Evolutionary conservation across 2,329 filamentous ascomycete species (phyloP).

Genomic region (Conoideocrella luteorostrata): DNA sequence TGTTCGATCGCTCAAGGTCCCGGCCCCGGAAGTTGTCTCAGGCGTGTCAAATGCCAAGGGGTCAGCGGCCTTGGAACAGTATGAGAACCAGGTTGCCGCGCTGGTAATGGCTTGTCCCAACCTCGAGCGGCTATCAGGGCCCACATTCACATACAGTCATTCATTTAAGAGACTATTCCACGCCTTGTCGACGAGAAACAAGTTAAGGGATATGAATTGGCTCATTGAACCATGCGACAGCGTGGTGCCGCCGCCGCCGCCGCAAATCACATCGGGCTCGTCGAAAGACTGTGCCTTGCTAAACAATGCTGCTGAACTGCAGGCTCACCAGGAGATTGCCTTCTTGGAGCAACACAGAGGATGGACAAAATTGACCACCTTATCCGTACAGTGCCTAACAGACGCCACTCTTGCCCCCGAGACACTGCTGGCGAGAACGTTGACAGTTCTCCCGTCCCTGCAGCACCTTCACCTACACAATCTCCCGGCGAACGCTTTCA

Average conservation of each 20-base stretch:
- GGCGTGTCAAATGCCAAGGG: conserved; percentile 16
- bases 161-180: conserved; percentile 51
- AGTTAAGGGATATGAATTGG: conserved; percentile 55
- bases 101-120: conserved; percentile 61
- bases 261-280: conserved; percentile 20
- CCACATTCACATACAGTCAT: conserved; percentile 48
- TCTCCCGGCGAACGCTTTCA: conserved; percentile 49
- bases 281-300: conserved; percentile 22
- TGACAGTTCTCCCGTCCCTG: conserved; percentile 46
- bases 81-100: conserved; percentile 52
- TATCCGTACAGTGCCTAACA: conserved; percentile 53
- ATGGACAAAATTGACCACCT: conserved; percentile 49
- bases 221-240: conserved; percentile 34
- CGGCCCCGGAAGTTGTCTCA: conserved; percentile 35
- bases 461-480: conserved; percentile 54
- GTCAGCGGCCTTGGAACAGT: conserved; percentile 37
- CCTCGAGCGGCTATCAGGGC: conserved; percentile 51
- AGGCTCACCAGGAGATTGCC: conserved; percentile 28
- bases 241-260: conserved; percentile 11
- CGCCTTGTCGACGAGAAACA: conserved; percentile 49
- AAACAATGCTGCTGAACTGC: conserved; percentile 21
- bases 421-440: conserved; percentile 43
- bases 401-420: conserved; percentile 48
- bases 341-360: conserved; percentile 47
- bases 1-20: conserved; percentile 52